phyloP scores from a whole-genome alignment of 2,329 filamentous ascomycete species.

The Paracoccidioides brasiliensis region DNA sequence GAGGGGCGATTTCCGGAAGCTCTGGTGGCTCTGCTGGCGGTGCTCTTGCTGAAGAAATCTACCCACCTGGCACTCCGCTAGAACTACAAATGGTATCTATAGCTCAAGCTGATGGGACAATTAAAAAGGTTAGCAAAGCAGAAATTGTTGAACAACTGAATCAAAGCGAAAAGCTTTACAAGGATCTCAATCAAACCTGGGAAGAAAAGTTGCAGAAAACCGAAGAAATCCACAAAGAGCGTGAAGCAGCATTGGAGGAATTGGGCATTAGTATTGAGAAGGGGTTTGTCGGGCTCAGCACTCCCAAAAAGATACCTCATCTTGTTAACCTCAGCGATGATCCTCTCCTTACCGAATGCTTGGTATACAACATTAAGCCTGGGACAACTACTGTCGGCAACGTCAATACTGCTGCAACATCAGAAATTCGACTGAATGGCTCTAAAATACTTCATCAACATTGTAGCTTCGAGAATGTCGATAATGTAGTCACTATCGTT shows the following conservation, averaged over 20 bases:
- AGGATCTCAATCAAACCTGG: conserved; percentile 96
- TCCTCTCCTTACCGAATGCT: conserved; percentile 82
- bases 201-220: conserved; percentile 92
- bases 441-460: conserved; percentile 86
- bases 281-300: conserved; percentile 86
- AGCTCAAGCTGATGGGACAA: conserved; percentile 64
- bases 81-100: conserved; percentile 97
- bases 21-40: conserved; percentile 35
- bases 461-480: conserved; percentile 84
- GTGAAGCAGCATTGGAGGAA: conserved; percentile 88
- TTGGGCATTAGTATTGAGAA: conserved; percentile 98
- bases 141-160: conserved; percentile 94
- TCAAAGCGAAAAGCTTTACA: conserved; percentile 91
- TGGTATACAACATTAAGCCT: conserved; percentile 96
- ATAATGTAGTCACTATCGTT: conserved; percentile 83
- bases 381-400: conserved; percentile 91
- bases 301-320: conserved; percentile 98
- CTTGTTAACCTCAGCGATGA: conserved; percentile 94
- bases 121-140: conserved; percentile 95
- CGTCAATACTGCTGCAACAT: conserved; percentile 68
- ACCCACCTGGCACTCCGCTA: conserved; percentile 79
- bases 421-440: conserved; percentile 87
- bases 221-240: conserved; percentile 93
- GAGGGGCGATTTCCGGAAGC: conserved; percentile 33
- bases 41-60: conserved; percentile 58